Evolutionary conservation across 2,329 filamentous ascomycete species (phyloP).

Genomic region (Fusarium tjaetaba): DNA sequence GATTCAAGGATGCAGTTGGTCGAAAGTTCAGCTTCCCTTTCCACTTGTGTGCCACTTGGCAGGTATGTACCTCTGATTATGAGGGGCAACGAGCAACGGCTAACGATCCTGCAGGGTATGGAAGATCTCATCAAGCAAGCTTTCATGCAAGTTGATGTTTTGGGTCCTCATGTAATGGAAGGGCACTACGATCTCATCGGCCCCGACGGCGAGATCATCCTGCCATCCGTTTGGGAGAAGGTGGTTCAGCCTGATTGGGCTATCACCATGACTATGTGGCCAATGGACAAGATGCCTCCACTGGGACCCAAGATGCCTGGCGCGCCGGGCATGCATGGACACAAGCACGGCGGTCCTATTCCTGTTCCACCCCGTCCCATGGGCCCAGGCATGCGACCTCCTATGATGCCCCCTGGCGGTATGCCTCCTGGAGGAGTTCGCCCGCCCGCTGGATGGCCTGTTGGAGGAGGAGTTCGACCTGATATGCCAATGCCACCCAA

Average conservation of each 20-base stretch:
- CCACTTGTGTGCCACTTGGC: slow-evolving; percentile 84
- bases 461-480: not conserved
- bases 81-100: not conserved
- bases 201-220: slow-evolving; percentile 83
- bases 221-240: slow-evolving; percentile 81
- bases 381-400: slow-evolving; percentile 23
- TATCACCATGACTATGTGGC: slow-evolving; percentile 69
- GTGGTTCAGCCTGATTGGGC: slow-evolving; percentile 77
- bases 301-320: slow-evolving; percentile 36
- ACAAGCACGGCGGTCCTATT: slow-evolving; percentile 28
- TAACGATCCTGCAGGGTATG: slow-evolving; percentile 71
- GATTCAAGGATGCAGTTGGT: slow-evolving; percentile 91
- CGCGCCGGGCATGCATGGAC: slow-evolving; percentile 18
- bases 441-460: slow-evolving; percentile 38
- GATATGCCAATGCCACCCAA: slow-evolving; percentile 29
- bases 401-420: slow-evolving; percentile 7
- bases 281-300: slow-evolving; percentile 57
- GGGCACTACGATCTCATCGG: slow-evolving; percentile 85
- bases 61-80: slow-evolving; percentile 62
- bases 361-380: slow-evolving; percentile 4
- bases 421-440: slow-evolving; percentile 25
- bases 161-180: slow-evolving; percentile 79
- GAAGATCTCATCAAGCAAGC: slow-evolving; percentile 87
- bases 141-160: slow-evolving; percentile 79
- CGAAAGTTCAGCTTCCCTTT: slow-evolving; percentile 94